phyloP scores from a whole-genome alignment of 805 yeast species.

The Yamadazyma philogaea region DNA sequence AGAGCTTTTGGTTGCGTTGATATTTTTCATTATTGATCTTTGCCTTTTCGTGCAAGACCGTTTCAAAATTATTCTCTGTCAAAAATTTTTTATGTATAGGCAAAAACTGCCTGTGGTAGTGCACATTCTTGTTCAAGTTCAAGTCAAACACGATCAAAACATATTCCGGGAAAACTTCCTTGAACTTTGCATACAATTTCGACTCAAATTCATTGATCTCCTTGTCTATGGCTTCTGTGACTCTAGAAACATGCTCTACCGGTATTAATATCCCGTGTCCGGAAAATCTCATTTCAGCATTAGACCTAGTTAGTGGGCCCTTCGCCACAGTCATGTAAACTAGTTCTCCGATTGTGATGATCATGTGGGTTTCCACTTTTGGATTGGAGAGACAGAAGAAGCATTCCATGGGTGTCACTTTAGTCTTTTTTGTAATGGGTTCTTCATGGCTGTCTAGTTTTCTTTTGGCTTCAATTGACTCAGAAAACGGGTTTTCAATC shows the following conservation, averaged over 20 bases:
- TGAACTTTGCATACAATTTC: conserved; percentile 50
- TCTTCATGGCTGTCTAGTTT: conserved; percentile 13
- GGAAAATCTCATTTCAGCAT: conserved; percentile 50
- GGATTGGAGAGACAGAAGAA: conserved; percentile 85
- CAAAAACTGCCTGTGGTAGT: conserved; percentile 71
- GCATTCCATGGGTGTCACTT: conserved; percentile 59
- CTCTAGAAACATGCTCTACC: conserved; percentile 59
- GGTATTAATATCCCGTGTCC: conserved; percentile 85
- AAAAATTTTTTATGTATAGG: conserved; percentile 54
- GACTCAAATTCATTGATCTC: conserved; percentile 50
- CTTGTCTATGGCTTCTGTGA: conserved; percentile 13
- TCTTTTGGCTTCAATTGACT: conserved; percentile 12
- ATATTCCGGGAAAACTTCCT: conserved; percentile 32
- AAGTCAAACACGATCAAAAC: conserved; percentile 69
- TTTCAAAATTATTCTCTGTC: conserved; percentile 38
- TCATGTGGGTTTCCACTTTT: conserved; percentile 72
- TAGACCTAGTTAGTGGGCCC: conserved; percentile 71
- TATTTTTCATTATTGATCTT: conserved; percentile 47
- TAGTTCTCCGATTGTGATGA: conserved; percentile 66
- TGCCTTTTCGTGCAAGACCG: conserved; percentile 43
- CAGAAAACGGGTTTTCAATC: conserved; percentile 26
- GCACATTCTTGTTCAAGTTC: conserved; percentile 61
- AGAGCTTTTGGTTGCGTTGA: conserved; percentile 39
- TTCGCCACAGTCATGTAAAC: conserved; percentile 76
- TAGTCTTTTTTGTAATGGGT: conserved; percentile 29